A percentile compares a stretch with the other conserved stretches of the same genome.
phyloP scores from a whole-genome alignment of 495 filamentous ascomycete genomes.

The Lasiosphaeriaceae sp. region DNA sequence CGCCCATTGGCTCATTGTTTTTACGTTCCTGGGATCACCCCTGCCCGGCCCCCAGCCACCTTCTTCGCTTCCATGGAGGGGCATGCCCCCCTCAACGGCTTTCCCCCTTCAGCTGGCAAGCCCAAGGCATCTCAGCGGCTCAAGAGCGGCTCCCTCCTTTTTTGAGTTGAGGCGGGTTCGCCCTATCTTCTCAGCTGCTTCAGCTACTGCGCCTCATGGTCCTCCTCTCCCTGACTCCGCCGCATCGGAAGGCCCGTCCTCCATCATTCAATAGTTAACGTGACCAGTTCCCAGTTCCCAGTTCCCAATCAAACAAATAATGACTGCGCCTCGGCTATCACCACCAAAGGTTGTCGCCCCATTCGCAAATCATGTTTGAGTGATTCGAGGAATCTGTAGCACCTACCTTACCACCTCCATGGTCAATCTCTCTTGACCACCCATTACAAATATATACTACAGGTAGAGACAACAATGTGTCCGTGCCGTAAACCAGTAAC shows the following conservation, averaged over 20 bases:
- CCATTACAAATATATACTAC: neutral
- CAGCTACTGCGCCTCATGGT: slow-evolving; percentile 1
- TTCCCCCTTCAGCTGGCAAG: neutral
- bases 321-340: neutral
- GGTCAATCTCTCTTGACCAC: too few species aligned
- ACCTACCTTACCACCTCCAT: too few species aligned
- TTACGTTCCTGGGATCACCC: neutral
- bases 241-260: neutral
- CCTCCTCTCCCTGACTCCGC: slow-evolving; percentile 3
- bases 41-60: slow-evolving; percentile 1
- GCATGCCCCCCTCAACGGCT: neutral
- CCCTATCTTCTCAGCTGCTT: slow-evolving; percentile 22
- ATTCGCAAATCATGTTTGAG: neutral
- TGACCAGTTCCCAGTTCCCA: neutral
- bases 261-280: neutral
- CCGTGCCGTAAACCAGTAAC: neutral
- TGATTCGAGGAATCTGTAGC: neutral
- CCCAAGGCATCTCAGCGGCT: slow-evolving; percentile 8
- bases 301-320: neutral
- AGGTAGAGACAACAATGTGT: neutral
- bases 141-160: neutral
- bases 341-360: neutral
- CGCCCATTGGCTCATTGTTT: neutral
- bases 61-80: neutral
- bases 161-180: neutral